Base-by-base conservation (phyloP, 176 grass and related monocot species). In the Tuctoria greenei region DNA sequence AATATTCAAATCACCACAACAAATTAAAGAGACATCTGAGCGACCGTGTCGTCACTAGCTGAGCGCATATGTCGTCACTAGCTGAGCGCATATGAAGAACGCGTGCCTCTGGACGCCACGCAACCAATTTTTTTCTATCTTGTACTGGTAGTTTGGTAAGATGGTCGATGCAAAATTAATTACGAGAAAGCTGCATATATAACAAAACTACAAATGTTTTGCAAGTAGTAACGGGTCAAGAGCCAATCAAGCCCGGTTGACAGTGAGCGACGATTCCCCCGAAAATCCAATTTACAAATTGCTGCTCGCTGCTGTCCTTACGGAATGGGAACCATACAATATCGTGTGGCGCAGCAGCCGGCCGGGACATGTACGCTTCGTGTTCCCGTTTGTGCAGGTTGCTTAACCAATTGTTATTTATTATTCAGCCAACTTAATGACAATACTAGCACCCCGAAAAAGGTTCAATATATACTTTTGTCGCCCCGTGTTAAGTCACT, bases 21-120 rank as follows among this genome's bases (percentile, higher is more conserved):
- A 49, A n/a, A n/a, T n/a, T n/a, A n/a, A 50, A 73, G 67, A 26
- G 79, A 81, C 68, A 21, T 81, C 58, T 42, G 45, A 81, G 45
- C 79, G 28, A 64, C 69, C 79, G 6, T 61, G 55, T 37, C 42
- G 6, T 71, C 67, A 17, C 27, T 3, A 31, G 3, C 3, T 16
- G 27, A 20, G 12, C 46, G 4, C 16, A 11, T 11, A 64, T 17
- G 11, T 37, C 42, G 6, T 71, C 67, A 17, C 27, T 3, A 31
- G 3, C 3, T 16, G 27, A 20, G 12, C 46, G 4, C 16, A 11
- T 11, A 64, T 17, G 11, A 24, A 42, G 58, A 34, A 36, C 40
- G 54, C 10, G 0, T 70, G 54, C 10, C 0, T 79, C 52, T 69
- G 8, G 27, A 80, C 54, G 23, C 6, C 55, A 61, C 58, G 56